Evolutionary conservation across 495 filamentous ascomycete species (phyloP).

Genomic region (Viridothelium virens): DNA sequence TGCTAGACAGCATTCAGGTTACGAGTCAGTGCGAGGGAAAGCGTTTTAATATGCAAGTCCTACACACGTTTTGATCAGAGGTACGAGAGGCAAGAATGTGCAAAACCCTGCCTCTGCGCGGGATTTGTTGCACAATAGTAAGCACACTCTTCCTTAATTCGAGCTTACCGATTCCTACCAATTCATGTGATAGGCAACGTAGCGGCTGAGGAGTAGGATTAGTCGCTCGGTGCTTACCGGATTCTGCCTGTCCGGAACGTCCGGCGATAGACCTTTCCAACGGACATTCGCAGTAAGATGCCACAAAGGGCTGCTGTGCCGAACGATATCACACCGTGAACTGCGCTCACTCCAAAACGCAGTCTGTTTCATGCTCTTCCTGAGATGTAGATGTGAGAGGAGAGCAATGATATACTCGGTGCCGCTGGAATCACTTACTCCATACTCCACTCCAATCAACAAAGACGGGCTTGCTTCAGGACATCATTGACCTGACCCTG

Average conservation of each 20-base stretch:
- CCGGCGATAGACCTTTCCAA: neutral
- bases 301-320: neutral
- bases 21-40: neutral
- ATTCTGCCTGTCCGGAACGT: neutral
- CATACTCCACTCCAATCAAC: neutral
- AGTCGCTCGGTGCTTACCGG: neutral
- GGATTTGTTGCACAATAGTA: neutral
- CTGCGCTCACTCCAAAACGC: neutral
- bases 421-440: neutral
- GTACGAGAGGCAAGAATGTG: no score
- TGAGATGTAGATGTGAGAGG: constrained; percentile 1
- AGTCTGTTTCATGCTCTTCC: neutral
- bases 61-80: no score
- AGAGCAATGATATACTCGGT: neutral
- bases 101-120: neutral
- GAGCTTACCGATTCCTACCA: neutral
- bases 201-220: neutral
- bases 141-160: neutral
- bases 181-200: neutral
- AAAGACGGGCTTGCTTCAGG: neutral
- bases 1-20: neutral
- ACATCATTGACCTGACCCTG: neutral
- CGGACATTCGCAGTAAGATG: neutral
- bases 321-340: neutral
- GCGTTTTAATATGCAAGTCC: neutral